Base-by-base conservation (phyloP, 2,329 filamentous ascomycete genomes). In the Zasmidium citrigriseum region DNA sequence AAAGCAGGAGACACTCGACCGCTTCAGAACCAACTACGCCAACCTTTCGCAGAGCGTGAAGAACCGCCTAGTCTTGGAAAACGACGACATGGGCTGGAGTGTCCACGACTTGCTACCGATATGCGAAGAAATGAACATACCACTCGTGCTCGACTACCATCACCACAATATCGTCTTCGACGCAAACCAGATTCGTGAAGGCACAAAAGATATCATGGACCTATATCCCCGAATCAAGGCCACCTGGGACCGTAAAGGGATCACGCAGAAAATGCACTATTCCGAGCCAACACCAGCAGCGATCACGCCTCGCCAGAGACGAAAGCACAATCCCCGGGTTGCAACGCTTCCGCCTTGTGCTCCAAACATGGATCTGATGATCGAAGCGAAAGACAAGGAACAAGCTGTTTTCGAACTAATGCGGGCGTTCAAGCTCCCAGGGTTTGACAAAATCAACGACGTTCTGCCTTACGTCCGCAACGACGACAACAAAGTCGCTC, bases 321-420 rank as follows among this genome's bases (percentile, higher is more conserved):
- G 93, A 58, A 97, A 96, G 74, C 93, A 98, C 70, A 91, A 87
- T 34, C 83, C 91, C 0, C 84, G 93, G 9, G 91, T 96, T 1
- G 82, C 82, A 64, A 89, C 87, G 0, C 75, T 98, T 0, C 93
- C 93, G 0, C 93, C 93, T 0, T 97, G 93, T 68, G 82, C 87
- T 3, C 78, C 85, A 1, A 87, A 89, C 27, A 95, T 96, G 89
- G 93, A 97, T 70, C 80, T 98, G n/a, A 98, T 98, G 93, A 97
- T 98, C 60, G 93, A 98, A 77, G 93, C 93, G 49, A 98, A 98
- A 73, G 93, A 97, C 71, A 98, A 98, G 75, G 93, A 98, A 72
- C 93, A 98, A 74, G 92, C 93, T 0, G 91, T 97, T 0, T 96
- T 98, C 68, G 91, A 96, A 64, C 81, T 98, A 18, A 97, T 97